Conservation (phyloP, 371 early-diverging fungal species). For the Mortierella sp. region DNA sequence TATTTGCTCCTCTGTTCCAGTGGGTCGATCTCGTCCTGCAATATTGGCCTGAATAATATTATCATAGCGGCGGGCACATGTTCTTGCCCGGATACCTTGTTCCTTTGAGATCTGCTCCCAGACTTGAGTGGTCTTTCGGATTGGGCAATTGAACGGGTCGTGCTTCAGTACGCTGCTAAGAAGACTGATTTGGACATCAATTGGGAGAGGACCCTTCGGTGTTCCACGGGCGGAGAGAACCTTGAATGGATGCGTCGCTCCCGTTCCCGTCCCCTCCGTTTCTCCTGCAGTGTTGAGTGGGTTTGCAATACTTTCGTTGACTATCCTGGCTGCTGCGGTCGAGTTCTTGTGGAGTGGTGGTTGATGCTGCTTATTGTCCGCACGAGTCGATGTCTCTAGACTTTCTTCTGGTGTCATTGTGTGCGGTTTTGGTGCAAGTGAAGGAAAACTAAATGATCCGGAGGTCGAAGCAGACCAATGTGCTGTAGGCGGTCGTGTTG, state of each 20-base stretch:
- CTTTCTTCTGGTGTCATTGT: neutral
- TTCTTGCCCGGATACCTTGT: constrained; percentile 46
- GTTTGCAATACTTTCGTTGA: too few relatives aligned
- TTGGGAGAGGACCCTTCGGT: constrained; percentile 39
- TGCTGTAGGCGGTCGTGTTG: neutral
- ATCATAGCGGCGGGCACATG: constrained; percentile 50
- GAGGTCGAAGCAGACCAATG: neutral
- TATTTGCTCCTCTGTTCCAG: constrained; percentile 35
- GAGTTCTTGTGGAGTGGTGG: too few relatives aligned
- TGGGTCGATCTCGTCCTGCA: constrained; percentile 34
- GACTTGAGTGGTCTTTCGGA: constrained; percentile 46
- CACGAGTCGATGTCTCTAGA: neutral
- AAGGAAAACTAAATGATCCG: neutral
- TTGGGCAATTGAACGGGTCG: constrained; percentile 53
- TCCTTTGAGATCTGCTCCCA: constrained; percentile 47
- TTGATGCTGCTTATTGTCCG: neutral
- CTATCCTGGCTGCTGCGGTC: neutral
- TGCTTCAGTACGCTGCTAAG: constrained; percentile 38
- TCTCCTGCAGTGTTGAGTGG: neutral
- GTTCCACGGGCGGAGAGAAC: constrained; percentile 30
- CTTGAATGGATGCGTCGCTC: constrained; percentile 1
- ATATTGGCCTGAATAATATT: constrained; percentile 53
- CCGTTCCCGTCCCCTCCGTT: neutral
- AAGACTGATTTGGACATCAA: constrained; percentile 37
- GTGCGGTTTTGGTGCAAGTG: neutral